Conservation (phyloP, 805 yeast species). For the Metschnikowia dekortorum region DNA sequence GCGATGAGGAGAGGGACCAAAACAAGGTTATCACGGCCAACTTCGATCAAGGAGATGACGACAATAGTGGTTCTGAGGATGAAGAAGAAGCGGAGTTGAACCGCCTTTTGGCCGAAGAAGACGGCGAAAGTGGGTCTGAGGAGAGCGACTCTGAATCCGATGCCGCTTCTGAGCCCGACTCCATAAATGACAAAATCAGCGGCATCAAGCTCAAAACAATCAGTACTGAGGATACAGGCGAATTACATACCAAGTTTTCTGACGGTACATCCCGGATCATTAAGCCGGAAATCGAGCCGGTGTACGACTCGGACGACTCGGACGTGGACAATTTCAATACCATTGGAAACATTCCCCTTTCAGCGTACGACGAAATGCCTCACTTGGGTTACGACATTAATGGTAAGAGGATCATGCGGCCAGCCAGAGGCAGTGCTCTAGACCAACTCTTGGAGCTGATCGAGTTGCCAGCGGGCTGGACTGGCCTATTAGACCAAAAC, state of each 20-base stretch:
- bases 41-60: slow-evolving; percentile 5
- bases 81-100: slow-evolving; percentile 57
- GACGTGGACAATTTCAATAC: slow-evolving; percentile 79
- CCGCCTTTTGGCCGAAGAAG: slow-evolving; percentile 53
- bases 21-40: slow-evolving; percentile 4
- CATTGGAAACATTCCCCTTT: slow-evolving; percentile 87
- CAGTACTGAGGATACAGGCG: slow-evolving; percentile 36
- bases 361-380: slow-evolving; percentile 95
- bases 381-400: slow-evolving; percentile 96
- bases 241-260: slow-evolving; percentile 47
- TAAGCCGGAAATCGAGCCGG: slow-evolving; percentile 88
- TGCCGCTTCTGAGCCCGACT: slow-evolving; percentile 42
- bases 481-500: slow-evolving; percentile 86
- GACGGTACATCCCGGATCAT: slow-evolving; percentile 80
- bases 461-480: slow-evolving; percentile 98
- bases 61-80: slow-evolving; percentile 7
- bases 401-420: slow-evolving; percentile 98
- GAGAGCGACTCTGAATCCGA: slow-evolving; percentile 53
- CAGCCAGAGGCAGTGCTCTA: slow-evolving; percentile 93
- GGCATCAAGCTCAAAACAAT: slow-evolving; percentile 51
- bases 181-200: slow-evolving; percentile 52
- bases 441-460: slow-evolving; percentile 85
- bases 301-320: slow-evolving; percentile 92
- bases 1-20: slow-evolving; percentile 1
- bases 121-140: slow-evolving; percentile 21